Evolutionary conservation across 257 asterid species (phyloP), one percentile per base, ranked within the genome.

Genomic region (Gentiana macrophylla): DNA sequence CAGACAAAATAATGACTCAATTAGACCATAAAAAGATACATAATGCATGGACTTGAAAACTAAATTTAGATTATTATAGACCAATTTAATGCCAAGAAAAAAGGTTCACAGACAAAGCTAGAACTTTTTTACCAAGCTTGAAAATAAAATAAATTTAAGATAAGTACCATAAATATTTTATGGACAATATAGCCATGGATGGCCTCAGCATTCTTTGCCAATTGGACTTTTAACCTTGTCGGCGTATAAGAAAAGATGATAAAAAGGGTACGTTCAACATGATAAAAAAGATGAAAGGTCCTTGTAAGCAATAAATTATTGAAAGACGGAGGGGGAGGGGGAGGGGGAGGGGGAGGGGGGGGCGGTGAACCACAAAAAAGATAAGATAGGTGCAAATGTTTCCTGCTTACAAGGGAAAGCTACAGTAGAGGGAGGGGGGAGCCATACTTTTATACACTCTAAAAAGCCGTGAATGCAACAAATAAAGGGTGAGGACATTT

Each of bases 331-430:
- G n/a, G n/a, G n/a, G n/a, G n/a, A n/a, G 24, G 1, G 24, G 24
- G 24, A 24, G 24, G 24, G 24, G 24, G 1, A 24, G 24, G 24
- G 24, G 1, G 24, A 0, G 24, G 24, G 1, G 24, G 24, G 24
- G 24, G 24, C 24, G 24, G 24, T 24, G 61, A 68, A 76, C 68
- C 53, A 54, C 58, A 58, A 13, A 57, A 38, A 57, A 67, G 60
- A 55, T 63, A 69, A 45, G 60, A 55, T 63, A 69, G 41, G 32
- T 57, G 51, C 24, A 9, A 53, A 68, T 35, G 49, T 64, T 64
- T 76, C 86, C 90, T 75, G 61, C 72, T 72, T 66, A 68, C 57
- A 57, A 67, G 84, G 94, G 77, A 75, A 84, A 73, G 38, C 73
- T 5, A 70, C 86, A 80, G 84, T 70, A 58, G 51, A 79, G 55